Conservation (phyloP, 192 early-diverging fungal genomes). For the Podila minutissima region DNA sequence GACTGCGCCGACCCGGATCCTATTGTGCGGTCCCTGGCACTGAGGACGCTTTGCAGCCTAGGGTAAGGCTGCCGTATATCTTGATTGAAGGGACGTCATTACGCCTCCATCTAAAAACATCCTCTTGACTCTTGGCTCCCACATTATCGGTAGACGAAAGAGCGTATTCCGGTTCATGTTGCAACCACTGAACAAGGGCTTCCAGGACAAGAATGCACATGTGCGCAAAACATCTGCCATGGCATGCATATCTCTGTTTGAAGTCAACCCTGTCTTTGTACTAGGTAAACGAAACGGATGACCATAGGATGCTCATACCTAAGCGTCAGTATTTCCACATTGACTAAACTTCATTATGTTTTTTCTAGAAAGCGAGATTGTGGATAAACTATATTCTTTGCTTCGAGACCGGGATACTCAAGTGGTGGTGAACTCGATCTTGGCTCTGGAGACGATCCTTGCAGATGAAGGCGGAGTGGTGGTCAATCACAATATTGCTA, state of each 20-base stretch:
- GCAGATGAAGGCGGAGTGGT: conserved; percentile 48
- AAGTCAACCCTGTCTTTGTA: conserved; percentile 45
- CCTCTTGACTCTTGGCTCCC: background rate
- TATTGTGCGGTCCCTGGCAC: conserved; percentile 47
- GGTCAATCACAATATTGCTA: conserved; percentile 31
- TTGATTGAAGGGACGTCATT: background rate
- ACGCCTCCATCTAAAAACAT: background rate
- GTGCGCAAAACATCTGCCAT: conserved; percentile 53
- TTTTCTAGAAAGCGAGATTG: conserved; percentile 42
- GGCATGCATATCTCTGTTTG: conserved; percentile 47
- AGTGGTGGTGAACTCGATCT: conserved; percentile 42
- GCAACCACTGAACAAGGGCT: conserved; percentile 34
- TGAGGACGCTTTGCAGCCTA: conserved; percentile 51
- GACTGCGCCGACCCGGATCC: conserved; percentile 49
- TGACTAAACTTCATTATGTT: background rate
- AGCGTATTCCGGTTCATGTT: conserved; percentile 50
- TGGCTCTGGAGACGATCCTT: conserved; percentile 47
- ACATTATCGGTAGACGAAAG: conserved; percentile 5
- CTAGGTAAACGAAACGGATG: conserved; percentile 25
- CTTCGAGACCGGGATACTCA: conserved; percentile 46
- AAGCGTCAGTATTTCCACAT: too few relatives aligned
- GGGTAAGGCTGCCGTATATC: conserved; percentile 17
- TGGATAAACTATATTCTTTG: conserved; percentile 42
- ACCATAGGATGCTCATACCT: background rate
- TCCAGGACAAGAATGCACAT: conserved; percentile 52